Evolutionary conservation across 371 early-diverging fungal genomes (phyloP).

Genomic region (Globomyces sp.): DNA sequence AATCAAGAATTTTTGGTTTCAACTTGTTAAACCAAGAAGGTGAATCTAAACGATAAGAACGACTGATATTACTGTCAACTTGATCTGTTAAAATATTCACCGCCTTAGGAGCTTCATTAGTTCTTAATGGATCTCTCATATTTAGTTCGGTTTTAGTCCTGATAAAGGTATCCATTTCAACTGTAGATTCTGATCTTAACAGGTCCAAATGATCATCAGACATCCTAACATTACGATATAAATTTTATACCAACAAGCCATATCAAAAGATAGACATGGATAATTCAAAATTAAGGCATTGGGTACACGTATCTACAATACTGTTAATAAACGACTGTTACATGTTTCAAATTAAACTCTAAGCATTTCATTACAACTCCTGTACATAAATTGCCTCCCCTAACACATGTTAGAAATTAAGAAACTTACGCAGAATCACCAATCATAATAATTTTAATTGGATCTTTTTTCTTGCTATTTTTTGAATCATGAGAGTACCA

Average conservation of each 20-base stretch:
- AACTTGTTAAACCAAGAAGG: slow-evolving; percentile 38
- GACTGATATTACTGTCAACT: slow-evolving; percentile 26
- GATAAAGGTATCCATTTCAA: slow-evolving; percentile 16
- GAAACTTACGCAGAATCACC: slow-evolving; percentile 89
- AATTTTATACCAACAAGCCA: slow-evolving; percentile 70
- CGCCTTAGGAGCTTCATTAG: slow-evolving; percentile 34
- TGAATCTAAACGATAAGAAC: neutral
- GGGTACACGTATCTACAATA: slow-evolving; percentile 49
- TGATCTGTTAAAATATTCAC: slow-evolving; percentile 45
- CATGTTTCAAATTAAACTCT: slow-evolving; percentile 40
- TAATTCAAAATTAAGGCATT: slow-evolving; percentile 83
- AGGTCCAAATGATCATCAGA: slow-evolving; percentile 63
- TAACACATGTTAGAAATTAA: slow-evolving; percentile 35
- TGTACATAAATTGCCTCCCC: slow-evolving; percentile 77
- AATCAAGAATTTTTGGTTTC: slow-evolving; percentile 21
- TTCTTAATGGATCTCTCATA: slow-evolving; percentile 17
- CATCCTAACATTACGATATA: slow-evolving; percentile 49
- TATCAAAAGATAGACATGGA: slow-evolving; percentile 85
- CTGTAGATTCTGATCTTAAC: slow-evolving; percentile 58
- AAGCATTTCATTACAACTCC: slow-evolving; percentile 70
- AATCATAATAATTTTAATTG: slow-evolving; percentile 62
- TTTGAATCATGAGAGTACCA: slow-evolving; percentile 44
- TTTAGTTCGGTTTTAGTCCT: slow-evolving; percentile 33
- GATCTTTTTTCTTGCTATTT: slow-evolving; percentile 35
- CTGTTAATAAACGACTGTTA: no score